Base-by-base conservation (phyloP, 2,329 filamentous ascomycete species). In the Metarhizium anisopliae region DNA sequence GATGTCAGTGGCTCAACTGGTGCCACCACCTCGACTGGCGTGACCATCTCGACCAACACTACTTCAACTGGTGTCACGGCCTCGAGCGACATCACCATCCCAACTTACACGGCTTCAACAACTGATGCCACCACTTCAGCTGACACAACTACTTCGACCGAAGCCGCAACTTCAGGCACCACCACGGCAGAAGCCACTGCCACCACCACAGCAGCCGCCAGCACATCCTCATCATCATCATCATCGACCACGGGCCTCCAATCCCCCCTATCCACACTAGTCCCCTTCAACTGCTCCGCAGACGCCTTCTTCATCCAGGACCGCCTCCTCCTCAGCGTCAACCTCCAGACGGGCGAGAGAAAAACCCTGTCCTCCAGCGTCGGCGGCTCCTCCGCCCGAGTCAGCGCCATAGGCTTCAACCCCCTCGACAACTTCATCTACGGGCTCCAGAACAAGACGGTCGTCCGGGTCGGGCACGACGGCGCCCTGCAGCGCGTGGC, bases 381-480 rank as follows among this genome's bases (percentile, higher is more conserved):
- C 18, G 47, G 43, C 43, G 29, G 29, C 50, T 3, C 13, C 3
- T 20, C 2, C 10, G 7, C 35, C 25, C 25, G 42, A 5, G n/a
- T 58, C 53, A 50, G 53, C 50, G 42, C 50, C n/a, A 4, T 56
- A 25, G 54, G 54, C 18, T 57, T 42, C 50, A 57, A 57, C 52
- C 18, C 42, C 2, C 32, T 52, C n/a, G 55, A 57, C 53, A 49
- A 50, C 43, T 51, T 49, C 52, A 45, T 57, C 30, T 57, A 57
- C 50, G 55, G 52, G 29, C 4, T 40, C 7, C 32, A 50, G 16
- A 20, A 11, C 20, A 7, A 50, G 35, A 7, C 2, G 3, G 18
- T 57, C 2, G n/a, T 58, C 2, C 56, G 56, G 35, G 42, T 58
- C 38, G 42, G 29, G 14, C 35, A 14, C 47, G 40, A 53, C 51